Evolutionary conservation across 192 early-diverging fungal genomes (phyloP), one percentile per base, ranked within the genome.

Genomic region (Gonapodya prolifera): DNA sequence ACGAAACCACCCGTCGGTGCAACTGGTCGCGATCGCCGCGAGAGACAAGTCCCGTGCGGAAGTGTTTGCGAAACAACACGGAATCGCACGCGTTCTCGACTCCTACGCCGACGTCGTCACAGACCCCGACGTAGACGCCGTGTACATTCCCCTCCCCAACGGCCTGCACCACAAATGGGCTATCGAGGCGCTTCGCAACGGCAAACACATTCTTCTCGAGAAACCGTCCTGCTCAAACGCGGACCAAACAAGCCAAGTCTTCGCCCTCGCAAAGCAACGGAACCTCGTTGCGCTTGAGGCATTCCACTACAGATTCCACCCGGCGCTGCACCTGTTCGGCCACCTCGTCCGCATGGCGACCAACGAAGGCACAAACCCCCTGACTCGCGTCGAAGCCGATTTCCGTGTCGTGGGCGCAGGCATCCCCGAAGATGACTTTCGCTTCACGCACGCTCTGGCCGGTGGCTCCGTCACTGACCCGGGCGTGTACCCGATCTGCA

Each of bases 131-230:
- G 80, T 89, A 34, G 87, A 89, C 35, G 85, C 82, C n/a, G 85
- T 89, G 13, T 89, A 88, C 78, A 89, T 89, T 75, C 86, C 86
- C 29, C 35, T 83, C 1, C 88, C 88, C 1, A 87, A 86, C 45
- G 79, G 80, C 13, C 80, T 87, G 23, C 88, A 89, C 73, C 82
- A 78, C 35, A 76, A 82, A 69, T 84, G 83, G 84, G 76, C 86
- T 2, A 73, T 83, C 35, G 80, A 82, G 35, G 86, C 86, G 2
- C 82, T 87, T 30, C 34, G 77, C 77, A 83, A 85, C 18, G 84
- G 85, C 2, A 91, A 91, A 69, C 88, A 91, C 75, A 80, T 91
- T 30, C 81, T 91, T 13, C 78, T 85, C 45, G 83, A 83, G 77
- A 83, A 83, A 61, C 83, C 83, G 0, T 30, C 83, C 8, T 35